These are phyloP conservation scores for Chalciporus piperatus DNA, from an alignment of 768 basidiomycete species.

Conservation along the genomic window DNA sequence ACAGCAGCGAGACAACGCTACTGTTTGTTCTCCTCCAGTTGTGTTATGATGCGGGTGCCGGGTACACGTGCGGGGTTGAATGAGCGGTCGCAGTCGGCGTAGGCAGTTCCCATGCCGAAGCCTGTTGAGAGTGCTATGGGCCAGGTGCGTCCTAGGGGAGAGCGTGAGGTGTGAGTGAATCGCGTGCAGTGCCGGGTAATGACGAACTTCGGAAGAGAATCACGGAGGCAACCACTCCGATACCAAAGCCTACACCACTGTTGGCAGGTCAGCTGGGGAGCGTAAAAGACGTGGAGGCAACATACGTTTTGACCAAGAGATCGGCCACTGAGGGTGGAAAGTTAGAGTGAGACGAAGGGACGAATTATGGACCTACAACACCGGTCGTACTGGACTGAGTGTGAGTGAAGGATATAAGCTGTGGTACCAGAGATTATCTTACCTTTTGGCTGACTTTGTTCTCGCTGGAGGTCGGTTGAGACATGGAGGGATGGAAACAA, in stretches of 20 bases:
- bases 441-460: slow-evolving; percentile 91
- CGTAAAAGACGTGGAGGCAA: slow-evolving; percentile 4
- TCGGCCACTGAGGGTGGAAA: slow-evolving; percentile 56
- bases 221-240: slow-evolving; percentile 85
- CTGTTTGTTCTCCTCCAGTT: slow-evolving; percentile 26
- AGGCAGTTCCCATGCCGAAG: slow-evolving; percentile 84
- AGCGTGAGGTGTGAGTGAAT: slow-evolving; percentile 9
- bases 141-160: slow-evolving; percentile 78
- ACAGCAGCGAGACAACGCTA: background rate
- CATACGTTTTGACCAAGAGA: slow-evolving; percentile 83
- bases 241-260: slow-evolving; percentile 87
- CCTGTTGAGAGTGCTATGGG: slow-evolving; percentile 84
- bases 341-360: slow-evolving; percentile 18
- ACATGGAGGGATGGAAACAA: slow-evolving; percentile 35
- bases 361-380: slow-evolving; percentile 56
- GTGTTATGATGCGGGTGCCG: slow-evolving; percentile 70
- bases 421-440: background rate
- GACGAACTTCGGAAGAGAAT: slow-evolving; percentile 87
- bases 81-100: slow-evolving; percentile 88
- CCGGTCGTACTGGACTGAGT: slow-evolving; percentile 66
- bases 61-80: slow-evolving; percentile 91
- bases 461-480: slow-evolving; percentile 80
- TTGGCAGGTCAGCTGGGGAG: slow-evolving; percentile 8
- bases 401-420: background rate
- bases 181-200: background rate